These are phyloP conservation scores for Heterobasidion occidentale DNA, from an alignment of 1,284 basidiomycete genomes.

Conservation along the genomic window DNA sequence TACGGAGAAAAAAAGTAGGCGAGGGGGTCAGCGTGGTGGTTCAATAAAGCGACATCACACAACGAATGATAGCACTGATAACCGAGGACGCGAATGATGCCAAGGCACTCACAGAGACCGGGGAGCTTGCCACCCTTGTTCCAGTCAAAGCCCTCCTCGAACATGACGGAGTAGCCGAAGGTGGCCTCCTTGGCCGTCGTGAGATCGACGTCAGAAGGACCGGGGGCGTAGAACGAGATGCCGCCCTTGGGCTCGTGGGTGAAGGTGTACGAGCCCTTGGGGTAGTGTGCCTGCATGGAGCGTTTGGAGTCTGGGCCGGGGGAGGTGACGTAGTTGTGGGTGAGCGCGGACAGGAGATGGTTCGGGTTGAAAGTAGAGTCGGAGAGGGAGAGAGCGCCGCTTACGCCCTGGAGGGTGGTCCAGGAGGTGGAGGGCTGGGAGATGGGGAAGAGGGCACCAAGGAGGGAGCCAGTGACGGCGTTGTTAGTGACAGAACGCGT, in stretches of 20 bases:
- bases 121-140: constrained; percentile 24
- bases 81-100: not conserved
- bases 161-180: constrained; percentile 53
- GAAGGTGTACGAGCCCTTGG: constrained; percentile 50
- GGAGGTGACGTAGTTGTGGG: constrained; percentile 29
- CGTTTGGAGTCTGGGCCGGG: constrained; percentile 37
- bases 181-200: constrained; percentile 39
- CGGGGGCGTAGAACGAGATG: constrained; percentile 54
- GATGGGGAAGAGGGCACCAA: constrained; percentile 37
- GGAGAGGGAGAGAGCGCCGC: constrained; percentile 28
- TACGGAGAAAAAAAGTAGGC: constrained; percentile 12
- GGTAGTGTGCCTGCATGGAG: constrained; percentile 48
- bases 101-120: constrained; percentile 20
- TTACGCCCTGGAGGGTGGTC: constrained; percentile 28
- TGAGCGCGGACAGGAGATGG: constrained; percentile 25
- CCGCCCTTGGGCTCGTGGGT: constrained; percentile 43
- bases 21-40: not conserved
- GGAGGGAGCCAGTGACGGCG: not conserved
- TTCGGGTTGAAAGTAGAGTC: constrained; percentile 37
- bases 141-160: constrained; percentile 42
- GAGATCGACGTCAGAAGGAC: constrained; percentile 34
- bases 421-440: constrained; percentile 25
- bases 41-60: not conserved
- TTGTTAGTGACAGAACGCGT: too few species aligned
- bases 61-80: not conserved